These are phyloP conservation scores for Lachancea sp. DNA, from an alignment of 805 yeast species.

Conservation along the genomic window DNA sequence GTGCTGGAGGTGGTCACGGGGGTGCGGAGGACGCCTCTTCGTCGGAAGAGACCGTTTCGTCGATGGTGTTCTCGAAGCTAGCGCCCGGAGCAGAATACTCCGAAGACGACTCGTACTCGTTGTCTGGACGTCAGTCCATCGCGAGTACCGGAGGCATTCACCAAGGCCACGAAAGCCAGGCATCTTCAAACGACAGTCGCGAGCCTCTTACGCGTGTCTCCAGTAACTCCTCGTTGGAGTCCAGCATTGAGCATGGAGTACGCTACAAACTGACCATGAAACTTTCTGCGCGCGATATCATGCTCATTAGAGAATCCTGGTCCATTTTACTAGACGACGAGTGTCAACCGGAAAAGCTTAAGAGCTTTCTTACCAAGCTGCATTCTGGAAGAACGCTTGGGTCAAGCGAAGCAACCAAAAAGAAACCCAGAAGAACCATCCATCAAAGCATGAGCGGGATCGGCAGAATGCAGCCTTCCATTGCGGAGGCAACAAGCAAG, in stretches of 20 bases:
- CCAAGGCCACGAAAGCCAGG: too few relatives aligned
- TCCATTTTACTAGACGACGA: constrained; percentile 35
- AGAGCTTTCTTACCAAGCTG: background rate
- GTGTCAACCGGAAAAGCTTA: constrained; percentile 3
- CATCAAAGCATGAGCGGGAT: background rate
- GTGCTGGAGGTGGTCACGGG: too few relatives aligned
- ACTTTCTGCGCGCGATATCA: constrained; percentile 30
- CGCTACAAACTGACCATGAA: constrained; percentile 26
- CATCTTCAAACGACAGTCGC: constrained; percentile 2
- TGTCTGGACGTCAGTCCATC: background rate
- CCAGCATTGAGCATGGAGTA: constrained; percentile 15
- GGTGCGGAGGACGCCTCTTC: background rate
- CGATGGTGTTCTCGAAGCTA: background rate
- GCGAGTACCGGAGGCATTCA: constrained; percentile 2
- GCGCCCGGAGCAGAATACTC: background rate
- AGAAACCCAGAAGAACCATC: background rate
- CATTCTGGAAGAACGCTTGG: background rate
- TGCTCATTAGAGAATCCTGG: constrained; percentile 35
- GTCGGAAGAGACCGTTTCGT: background rate
- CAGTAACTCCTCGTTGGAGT: constrained; percentile 12
- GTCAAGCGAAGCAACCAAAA: background rate
- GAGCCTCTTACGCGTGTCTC: constrained; percentile 15
- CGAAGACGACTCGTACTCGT: constrained; percentile 1
- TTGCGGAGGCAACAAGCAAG: background rate
- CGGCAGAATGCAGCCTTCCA: background rate